A percentile compares a stretch with the other conserved stretches of the same genome.
Conservation (phyloP, 2,329 filamentous ascomycete species). For the Xylariaceae sp. region DNA sequence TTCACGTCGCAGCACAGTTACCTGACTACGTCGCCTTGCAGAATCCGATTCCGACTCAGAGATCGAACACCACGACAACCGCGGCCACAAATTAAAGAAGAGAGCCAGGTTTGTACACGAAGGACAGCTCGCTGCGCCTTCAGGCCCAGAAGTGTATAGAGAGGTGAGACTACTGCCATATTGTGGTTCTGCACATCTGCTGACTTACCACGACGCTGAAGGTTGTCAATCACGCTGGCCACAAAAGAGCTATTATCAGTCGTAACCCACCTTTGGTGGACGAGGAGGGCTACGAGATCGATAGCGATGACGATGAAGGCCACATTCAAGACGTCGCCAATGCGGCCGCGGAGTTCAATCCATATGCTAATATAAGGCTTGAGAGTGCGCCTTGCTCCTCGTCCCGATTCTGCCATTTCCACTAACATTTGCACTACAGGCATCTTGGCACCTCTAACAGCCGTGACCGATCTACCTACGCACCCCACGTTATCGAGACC, state of each 20-base stretch:
- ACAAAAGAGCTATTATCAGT: slow-evolving; percentile 67
- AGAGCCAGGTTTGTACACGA: slow-evolving; percentile 66
- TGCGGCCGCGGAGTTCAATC: slow-evolving; percentile 65
- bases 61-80: slow-evolving; percentile 66
- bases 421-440: slow-evolving; percentile 38
- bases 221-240: slow-evolving; percentile 70
- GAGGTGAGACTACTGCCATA: slow-evolving; percentile 49
- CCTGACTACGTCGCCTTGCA: slow-evolving; percentile 33
- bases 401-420: not conserved
- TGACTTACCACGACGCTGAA: slow-evolving; percentile 29
- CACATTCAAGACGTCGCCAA: slow-evolving; percentile 56
- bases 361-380: slow-evolving; percentile 67
- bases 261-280: slow-evolving; percentile 70
- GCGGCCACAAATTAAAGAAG: slow-evolving; percentile 76
- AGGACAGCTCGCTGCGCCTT: slow-evolving; percentile 63
- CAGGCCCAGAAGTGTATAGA: slow-evolving; percentile 65
- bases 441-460: slow-evolving; percentile 69
- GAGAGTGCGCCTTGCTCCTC: slow-evolving; percentile 52
- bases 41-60: slow-evolving; percentile 76
- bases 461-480: slow-evolving; percentile 67
- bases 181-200: not conserved
- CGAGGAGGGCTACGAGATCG: slow-evolving; percentile 73
- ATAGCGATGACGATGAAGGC: slow-evolving; percentile 67
- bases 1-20: not conserved
- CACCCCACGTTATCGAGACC: slow-evolving; percentile 72